Evolutionary conservation across 2,329 filamentous ascomycete species (phyloP), one percentile per base, ranked within the genome.

Genomic region (Dothiorella sarmentorum): DNA sequence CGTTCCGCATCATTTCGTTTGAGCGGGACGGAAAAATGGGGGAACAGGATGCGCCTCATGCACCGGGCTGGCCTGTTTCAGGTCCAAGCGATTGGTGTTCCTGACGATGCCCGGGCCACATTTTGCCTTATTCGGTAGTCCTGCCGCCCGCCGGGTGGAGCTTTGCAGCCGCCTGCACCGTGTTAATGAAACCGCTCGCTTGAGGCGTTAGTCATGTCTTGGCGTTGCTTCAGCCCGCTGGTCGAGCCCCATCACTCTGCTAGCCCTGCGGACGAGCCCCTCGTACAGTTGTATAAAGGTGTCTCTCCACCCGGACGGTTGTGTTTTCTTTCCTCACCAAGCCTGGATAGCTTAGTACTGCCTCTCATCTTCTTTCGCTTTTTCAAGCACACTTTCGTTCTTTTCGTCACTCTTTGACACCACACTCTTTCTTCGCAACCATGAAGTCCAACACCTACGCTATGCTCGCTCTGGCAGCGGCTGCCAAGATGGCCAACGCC

Each of bases 371-470:
- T 45, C 55, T 58, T 45, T 42, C 43, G 53, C 53, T 57, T 57
- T 57, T 22, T n/a, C n/a, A n/a, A 20, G 44, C 33, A 37, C 27
- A 51, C 45, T 17, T 53, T 51, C 44, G 24, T 59, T 51, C 44
- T 59, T 55, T 55, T 31, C 11, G 53, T 47, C 59, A 49, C 38
- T 56, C 60, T 53, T 59, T 56, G 44, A 38, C 49, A 29, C 20
- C 56, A 63, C 57, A 63, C 60, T 63, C 63, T 59, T 62, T 66
- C 37, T n/a, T n/a, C n/a, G 44, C 24, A 61, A 72, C 63, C 59
- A 73, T 73, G 71, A 72, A 69, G 68, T 63, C 70, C 35, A 11
- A 37, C 7, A 49, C 59, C 52, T 67, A 66, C 26, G 62, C 67
- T 27, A 59, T 70, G 59, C 63, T 71, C 58, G 68, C 69, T 45